These are phyloP conservation scores for Eucalyptus cloeziana DNA, from an alignment of 345 rosid genomes.

Conservation along the genomic window DNA sequence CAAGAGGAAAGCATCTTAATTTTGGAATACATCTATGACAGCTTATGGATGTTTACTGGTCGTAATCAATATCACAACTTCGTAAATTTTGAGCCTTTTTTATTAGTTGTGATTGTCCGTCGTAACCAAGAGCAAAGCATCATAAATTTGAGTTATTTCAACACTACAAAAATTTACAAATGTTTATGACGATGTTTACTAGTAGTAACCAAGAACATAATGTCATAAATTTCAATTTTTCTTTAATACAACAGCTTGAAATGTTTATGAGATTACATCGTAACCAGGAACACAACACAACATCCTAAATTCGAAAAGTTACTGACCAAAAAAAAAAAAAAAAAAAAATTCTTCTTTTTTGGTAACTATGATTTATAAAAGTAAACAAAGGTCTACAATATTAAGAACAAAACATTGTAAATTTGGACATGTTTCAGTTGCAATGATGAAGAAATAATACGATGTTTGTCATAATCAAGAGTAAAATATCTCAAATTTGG, in stretches of 20 bases:
- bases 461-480: neutral
- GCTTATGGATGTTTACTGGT: neutral
- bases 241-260: neutral
- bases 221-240: neutral
- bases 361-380: neutral
- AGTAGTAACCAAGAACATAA: neutral
- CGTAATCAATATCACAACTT: neutral
- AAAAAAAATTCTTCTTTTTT: too few relatives aligned
- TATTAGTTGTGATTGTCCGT: accelerated
- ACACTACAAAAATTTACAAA: neutral
- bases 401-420: neutral
- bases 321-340: too few relatives aligned
- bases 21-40: neutral
- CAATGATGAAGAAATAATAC: neutral
- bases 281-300: neutral
- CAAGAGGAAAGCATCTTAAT: neutral
- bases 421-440: neutral
- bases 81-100: neutral
- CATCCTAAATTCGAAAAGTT: neutral
- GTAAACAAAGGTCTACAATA: neutral
- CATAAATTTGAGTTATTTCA: neutral
- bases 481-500: neutral
- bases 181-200: neutral
- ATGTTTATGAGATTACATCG: neutral
- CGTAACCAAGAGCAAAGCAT: neutral